phyloP scores from a whole-genome alignment of 2,329 filamentous ascomycete genomes.

The Diaporthe humulicola region DNA sequence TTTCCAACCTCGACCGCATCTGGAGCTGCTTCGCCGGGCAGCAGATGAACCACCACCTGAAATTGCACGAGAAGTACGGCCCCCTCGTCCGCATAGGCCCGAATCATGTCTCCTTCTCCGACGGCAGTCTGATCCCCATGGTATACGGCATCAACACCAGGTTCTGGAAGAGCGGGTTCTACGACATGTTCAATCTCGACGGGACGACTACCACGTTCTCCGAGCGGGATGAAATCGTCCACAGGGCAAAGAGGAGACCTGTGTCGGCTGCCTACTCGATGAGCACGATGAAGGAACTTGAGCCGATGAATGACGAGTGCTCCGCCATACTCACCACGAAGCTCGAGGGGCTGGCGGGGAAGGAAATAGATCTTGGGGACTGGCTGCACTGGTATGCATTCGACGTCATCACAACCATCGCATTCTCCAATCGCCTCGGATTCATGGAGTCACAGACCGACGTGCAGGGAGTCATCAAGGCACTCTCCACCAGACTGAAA shows the following conservation, averaged over 20 bases:
- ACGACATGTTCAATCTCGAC: conserved; percentile 30
- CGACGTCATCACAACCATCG: conserved; percentile 33
- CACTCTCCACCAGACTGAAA: not conserved
- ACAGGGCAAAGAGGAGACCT: conserved; percentile 8
- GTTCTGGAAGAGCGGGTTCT: conserved; percentile 38
- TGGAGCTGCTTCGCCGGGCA: conserved; percentile 8
- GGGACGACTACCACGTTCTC: conserved; percentile 22
- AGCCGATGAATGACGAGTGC: conserved; percentile 31
- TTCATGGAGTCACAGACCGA: conserved; percentile 39
- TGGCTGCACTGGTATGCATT: conserved; percentile 35
- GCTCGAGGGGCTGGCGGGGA: conserved; percentile 20
- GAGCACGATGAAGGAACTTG: conserved; percentile 30
- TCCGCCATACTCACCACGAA: conserved; percentile 14
- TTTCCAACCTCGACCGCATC: conserved; percentile 23
- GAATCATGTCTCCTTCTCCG: conserved; percentile 53
- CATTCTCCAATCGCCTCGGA: conserved; percentile 39
- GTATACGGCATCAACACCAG: conserved; percentile 43
- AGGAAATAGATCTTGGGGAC: conserved; percentile 2
- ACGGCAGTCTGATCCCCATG: conserved; percentile 36
- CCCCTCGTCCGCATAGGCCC: conserved; percentile 54
- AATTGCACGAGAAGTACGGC: conserved; percentile 51
- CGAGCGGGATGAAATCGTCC: conserved; percentile 20
- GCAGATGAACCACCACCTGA: conserved; percentile 35
- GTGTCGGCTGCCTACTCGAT: conserved; percentile 28
- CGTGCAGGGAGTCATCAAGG: conserved; percentile 35